Conservation (phyloP, 1,284 basidiomycete species). For the Sanghuangporus baumii region DNA sequence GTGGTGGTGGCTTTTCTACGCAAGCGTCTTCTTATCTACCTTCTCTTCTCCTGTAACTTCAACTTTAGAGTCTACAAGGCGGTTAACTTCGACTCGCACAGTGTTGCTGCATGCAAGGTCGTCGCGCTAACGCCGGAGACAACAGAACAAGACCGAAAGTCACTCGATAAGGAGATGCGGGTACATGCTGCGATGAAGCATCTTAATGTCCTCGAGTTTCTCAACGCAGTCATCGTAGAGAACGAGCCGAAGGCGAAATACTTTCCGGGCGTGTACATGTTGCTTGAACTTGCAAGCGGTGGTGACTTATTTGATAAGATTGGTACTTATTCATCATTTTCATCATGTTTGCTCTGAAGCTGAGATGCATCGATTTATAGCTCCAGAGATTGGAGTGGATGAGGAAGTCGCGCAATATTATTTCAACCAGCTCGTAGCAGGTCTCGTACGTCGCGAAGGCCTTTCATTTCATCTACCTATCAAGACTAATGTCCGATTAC, state of each 20-base stretch:
- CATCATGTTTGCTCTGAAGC: neutral
- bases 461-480: constrained; percentile 9
- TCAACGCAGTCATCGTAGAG: constrained; percentile 74
- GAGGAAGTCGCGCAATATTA: constrained; percentile 90
- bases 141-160: constrained; percentile 63
- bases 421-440: constrained; percentile 84
- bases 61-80: constrained; percentile 74
- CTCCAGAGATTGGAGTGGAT: constrained; percentile 82
- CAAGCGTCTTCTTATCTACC: constrained; percentile 29
- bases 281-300: constrained; percentile 88
- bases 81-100: constrained; percentile 58
- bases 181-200: constrained; percentile 86
- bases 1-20: constrained; percentile 83
- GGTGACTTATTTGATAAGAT: constrained; percentile 99
- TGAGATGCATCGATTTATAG: constrained; percentile 32
- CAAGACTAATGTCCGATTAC: neutral
- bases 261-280: constrained; percentile 83
- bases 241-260: constrained; percentile 52
- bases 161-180: constrained; percentile 90
- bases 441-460: constrained; percentile 47
- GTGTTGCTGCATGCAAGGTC: constrained; percentile 83
- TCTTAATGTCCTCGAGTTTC: constrained; percentile 78
- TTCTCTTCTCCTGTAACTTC: neutral
- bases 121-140: constrained; percentile 58
- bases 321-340: constrained; percentile 42